Evolutionary conservation across 768 basidiomycete species (phyloP).

Genomic region (Mrakia gelida): DNA sequence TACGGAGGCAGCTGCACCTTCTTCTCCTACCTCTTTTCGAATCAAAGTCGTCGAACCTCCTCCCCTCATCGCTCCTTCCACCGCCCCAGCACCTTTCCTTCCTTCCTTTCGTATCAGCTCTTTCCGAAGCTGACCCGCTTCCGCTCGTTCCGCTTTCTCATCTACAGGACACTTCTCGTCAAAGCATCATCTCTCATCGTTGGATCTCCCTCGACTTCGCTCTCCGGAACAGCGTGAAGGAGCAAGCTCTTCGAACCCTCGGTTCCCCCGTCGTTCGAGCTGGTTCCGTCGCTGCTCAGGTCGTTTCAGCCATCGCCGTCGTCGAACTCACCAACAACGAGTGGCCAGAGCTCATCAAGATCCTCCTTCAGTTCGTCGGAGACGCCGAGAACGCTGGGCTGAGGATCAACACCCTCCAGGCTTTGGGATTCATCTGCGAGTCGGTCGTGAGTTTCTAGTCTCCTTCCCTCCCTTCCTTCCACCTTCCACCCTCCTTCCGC

Average conservation of each 20-base stretch:
- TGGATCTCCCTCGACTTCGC: conserved; percentile 72
- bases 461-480: conserved; percentile 15
- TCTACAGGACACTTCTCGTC: conserved; percentile 66
- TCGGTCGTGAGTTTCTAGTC: conserved; percentile 64
- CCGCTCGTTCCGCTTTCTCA: conserved; percentile 8
- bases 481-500: conserved; percentile 1
- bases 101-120: background rate
- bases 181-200: conserved; percentile 67
- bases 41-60: too few relatives aligned
- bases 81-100: background rate
- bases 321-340: conserved; percentile 83
- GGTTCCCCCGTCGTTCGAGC: conserved; percentile 66
- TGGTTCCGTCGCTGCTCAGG: conserved; percentile 84
- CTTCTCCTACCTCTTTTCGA: background rate
- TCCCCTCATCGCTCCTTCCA: background rate
- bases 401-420: conserved; percentile 76
- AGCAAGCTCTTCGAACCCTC: conserved; percentile 73
- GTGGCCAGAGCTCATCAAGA: conserved; percentile 86
- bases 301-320: conserved; percentile 87
- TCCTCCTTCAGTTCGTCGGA: conserved; percentile 81
- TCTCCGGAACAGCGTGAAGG: conserved; percentile 73
- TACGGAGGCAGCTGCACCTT: too few relatives aligned
- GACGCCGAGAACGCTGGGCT: conserved; percentile 61
- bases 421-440: conserved; percentile 97
- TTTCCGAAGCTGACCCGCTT: conserved; percentile 33